Base-by-base conservation (phyloP, 2,329 filamentous ascomycete species). In the Trichoderma brevicompactum region DNA sequence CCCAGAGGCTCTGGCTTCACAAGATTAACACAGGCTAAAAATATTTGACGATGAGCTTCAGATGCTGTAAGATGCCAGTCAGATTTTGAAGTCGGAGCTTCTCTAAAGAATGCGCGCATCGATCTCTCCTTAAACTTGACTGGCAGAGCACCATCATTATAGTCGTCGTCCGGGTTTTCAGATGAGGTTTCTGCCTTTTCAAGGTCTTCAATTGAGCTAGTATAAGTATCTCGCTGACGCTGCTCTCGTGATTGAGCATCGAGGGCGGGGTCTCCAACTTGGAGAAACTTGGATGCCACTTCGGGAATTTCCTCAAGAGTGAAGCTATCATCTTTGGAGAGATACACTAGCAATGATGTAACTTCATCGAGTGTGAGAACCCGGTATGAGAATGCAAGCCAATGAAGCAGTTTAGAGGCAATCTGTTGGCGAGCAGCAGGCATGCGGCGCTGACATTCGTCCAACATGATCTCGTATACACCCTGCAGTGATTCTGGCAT, bases 41-140 rank as follows among this genome's bases (percentile, higher is more conserved):
- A 69, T 7, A 75, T 73, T 2, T 67, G 68, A 0, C 73, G 68
- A 17, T 70, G 60, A 0, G 71, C 72, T 34, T 75, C 72, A 0
- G 74, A 74, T 5, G 66, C 52, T 2, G 65, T 49, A 41, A 66
- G 67, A 1, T 56, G 65, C n/a, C 65, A 66, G 2, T 44, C 54
- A 0, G 58, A 66, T 4, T 38, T 41, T 5, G 5, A 56, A 58
- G 2, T 55, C 49, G 1, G 67, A 49, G 64, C 44, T n/a, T 71
- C 67, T 1, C 55, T 68, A 23, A 75, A 75, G 15, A 73, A 76
- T 0, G 68, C 41, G 5, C 71, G 67, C 73, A 76, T 74, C 0
- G 73, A 74, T 0, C 74, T 70, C 28, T 75, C 74, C 5, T 72
- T 64, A 9, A 76, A 74, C 7, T 72, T 73, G 12, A 76, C 71